Conservation (phyloP, 1,284 basidiomycete genomes). For the Paramarasmius palmivorus region DNA sequence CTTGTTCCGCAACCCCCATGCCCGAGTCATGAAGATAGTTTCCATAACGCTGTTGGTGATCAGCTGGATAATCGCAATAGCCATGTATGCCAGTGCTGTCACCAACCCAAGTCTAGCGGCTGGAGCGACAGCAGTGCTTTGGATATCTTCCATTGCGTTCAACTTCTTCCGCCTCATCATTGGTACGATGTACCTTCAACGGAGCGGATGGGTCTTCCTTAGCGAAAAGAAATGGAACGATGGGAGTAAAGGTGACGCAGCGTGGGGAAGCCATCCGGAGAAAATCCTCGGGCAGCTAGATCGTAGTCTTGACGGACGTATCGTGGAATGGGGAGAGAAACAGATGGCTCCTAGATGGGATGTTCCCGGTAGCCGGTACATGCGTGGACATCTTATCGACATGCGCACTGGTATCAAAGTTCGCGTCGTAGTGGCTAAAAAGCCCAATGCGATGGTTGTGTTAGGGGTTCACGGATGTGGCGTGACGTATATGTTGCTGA, state of each 20-base stretch:
- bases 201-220: conserved; percentile 15
- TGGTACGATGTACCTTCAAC: conserved; percentile 14
- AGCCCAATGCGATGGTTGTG: conserved; percentile 19
- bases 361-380: no score
- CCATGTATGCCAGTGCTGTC: no score
- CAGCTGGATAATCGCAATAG: background rate
- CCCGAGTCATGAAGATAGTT: background rate
- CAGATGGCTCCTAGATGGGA: background rate
- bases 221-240: conserved; percentile 9
- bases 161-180: conserved; percentile 10
- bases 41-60: background rate
- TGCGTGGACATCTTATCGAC: conserved; percentile 13
- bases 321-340: no score
- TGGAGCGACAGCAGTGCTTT: no score
- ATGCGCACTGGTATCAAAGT: conserved; percentile 10
- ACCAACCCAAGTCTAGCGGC: no score
- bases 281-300: no score
- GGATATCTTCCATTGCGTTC: background rate
- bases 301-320: no score
- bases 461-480: conserved; percentile 23
- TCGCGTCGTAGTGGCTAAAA: conserved; percentile 11
- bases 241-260: background rate
- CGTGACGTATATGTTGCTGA: conserved; percentile 23
- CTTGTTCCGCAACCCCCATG: conserved; percentile 13
- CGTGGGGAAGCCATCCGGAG: no score